phyloP scores from a whole-genome alignment of 805 yeast species.

The Candida nanaspora region DNA sequence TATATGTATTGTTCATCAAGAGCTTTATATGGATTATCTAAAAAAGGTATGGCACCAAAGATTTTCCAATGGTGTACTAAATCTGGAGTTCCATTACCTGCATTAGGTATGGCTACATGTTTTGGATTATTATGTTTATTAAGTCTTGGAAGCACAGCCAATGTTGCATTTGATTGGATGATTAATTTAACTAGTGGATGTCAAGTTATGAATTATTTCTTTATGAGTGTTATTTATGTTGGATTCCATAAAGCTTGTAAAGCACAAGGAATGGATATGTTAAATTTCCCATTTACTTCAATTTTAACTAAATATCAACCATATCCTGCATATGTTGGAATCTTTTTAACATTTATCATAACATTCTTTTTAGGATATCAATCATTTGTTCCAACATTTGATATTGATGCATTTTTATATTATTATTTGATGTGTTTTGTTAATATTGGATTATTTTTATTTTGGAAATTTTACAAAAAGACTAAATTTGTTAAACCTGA shows the following conservation, averaged over 20 bases:
- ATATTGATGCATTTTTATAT: conserved; percentile 25
- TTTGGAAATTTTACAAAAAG: conserved; percentile 26
- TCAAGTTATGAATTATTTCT: background rate
- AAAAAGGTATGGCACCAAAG: conserved; percentile 64
- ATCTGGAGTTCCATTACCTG: conserved; percentile 62
- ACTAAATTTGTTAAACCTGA: conserved; percentile 25
- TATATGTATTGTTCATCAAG: conserved; percentile 63
- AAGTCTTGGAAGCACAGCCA: conserved; percentile 31
- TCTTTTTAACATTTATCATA: conserved; percentile 28
- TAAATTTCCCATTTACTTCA: conserved; percentile 31
- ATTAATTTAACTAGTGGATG: conserved; percentile 1
- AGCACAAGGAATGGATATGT: conserved; percentile 39
- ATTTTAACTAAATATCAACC: conserved; percentile 29
- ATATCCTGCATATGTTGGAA: conserved; percentile 7
- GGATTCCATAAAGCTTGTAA: conserved; percentile 50
- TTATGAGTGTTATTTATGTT: conserved; percentile 35
- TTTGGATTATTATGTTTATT: conserved; percentile 61
- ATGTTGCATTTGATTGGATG: conserved; percentile 32
- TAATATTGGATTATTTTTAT: conserved; percentile 21
- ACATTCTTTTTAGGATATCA: conserved; percentile 28
- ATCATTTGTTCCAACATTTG: conserved; percentile 26
- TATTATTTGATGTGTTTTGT: conserved; percentile 30
- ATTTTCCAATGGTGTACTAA: conserved; percentile 52
- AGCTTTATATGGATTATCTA: conserved; percentile 55
- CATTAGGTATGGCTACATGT: conserved; percentile 39